Evolutionary conservation across 2,329 filamentous ascomycete genomes (phyloP).

Genomic region (Parastagonospora nodorum): DNA sequence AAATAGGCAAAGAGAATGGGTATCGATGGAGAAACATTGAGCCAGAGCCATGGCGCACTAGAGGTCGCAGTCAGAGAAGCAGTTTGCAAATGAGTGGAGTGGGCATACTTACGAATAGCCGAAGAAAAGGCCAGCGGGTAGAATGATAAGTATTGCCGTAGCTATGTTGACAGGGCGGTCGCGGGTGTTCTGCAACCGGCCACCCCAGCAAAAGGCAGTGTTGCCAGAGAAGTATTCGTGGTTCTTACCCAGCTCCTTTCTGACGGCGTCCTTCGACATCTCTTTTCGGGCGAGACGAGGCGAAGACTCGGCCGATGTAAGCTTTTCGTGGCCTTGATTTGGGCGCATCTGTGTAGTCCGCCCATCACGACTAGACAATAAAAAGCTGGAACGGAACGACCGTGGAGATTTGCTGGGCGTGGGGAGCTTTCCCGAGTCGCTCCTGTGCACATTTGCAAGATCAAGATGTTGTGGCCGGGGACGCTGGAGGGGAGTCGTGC

Average conservation of each 20-base stretch:
- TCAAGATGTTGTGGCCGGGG: conserved; percentile 62
- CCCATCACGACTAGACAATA: conserved; percentile 64
- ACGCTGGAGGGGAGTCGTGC: conserved; percentile 74
- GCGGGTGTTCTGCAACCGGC: conserved; percentile 84
- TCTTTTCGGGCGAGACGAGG: conserved; percentile 63
- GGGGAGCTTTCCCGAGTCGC: conserved; percentile 57
- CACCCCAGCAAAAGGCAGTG: conserved; percentile 84
- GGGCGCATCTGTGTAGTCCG: conserved; percentile 53
- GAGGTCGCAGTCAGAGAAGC: conserved; percentile 14
- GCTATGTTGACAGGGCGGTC: conserved; percentile 87
- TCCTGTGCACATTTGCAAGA: conserved; percentile 64
- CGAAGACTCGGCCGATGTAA: conserved; percentile 80
- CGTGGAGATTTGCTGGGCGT: conserved; percentile 72
- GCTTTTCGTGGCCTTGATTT: conserved; percentile 72
- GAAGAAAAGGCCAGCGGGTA: conserved; percentile 84
- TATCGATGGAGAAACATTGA: conserved; percentile 82
- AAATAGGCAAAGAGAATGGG: conserved; percentile 90
- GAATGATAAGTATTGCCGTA: conserved; percentile 78
- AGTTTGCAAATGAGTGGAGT: not conserved
- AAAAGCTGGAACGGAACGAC: conserved; percentile 78
- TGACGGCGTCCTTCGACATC: conserved; percentile 44
- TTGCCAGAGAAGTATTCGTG: conserved; percentile 95
- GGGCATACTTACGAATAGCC: conserved; percentile 66
- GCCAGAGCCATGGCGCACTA: conserved; percentile 81
- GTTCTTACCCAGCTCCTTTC: conserved; percentile 67